Evolutionary conservation across 192 early-diverging fungal genomes (phyloP).

Genomic region (Phycomyces blakesleeanus): DNA sequence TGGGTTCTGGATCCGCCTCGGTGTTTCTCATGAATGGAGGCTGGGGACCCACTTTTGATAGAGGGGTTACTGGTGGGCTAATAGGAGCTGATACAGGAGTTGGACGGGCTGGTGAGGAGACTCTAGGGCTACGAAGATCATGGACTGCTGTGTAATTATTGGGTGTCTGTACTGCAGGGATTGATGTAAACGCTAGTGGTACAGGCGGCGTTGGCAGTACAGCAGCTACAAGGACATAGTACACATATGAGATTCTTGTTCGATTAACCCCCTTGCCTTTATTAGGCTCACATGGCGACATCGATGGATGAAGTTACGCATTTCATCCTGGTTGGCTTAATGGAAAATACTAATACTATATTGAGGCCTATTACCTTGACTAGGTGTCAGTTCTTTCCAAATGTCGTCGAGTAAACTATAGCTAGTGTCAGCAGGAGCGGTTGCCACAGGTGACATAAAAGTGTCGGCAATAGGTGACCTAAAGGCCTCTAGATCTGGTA

Average conservation of each 20-base stretch:
- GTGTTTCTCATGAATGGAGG: too few species aligned
- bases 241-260: too few species aligned
- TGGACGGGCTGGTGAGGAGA: not conserved
- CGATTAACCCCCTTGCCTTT: too few species aligned
- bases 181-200: not conserved
- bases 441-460: not conserved
- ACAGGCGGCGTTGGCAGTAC: not conserved
- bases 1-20: too few species aligned
- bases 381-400: conserved; percentile 15
- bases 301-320: not conserved
- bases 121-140: conserved; percentile 5
- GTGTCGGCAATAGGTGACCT: not conserved
- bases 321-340: too few species aligned
- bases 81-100: not conserved
- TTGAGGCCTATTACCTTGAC: not conserved
- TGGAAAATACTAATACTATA: too few species aligned
- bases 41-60: too few species aligned
- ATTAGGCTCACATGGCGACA: not conserved
- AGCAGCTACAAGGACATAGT: not conserved
- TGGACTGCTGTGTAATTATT: too few species aligned
- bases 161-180: too few species aligned
- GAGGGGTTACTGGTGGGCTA: conserved; percentile 1
- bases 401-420: conserved; percentile 20
- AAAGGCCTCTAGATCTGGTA: not conserved
- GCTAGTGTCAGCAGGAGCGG: not conserved